Conservation (phyloP, 2,329 filamentous ascomycete species). For the Botrytis byssoidea region DNA sequence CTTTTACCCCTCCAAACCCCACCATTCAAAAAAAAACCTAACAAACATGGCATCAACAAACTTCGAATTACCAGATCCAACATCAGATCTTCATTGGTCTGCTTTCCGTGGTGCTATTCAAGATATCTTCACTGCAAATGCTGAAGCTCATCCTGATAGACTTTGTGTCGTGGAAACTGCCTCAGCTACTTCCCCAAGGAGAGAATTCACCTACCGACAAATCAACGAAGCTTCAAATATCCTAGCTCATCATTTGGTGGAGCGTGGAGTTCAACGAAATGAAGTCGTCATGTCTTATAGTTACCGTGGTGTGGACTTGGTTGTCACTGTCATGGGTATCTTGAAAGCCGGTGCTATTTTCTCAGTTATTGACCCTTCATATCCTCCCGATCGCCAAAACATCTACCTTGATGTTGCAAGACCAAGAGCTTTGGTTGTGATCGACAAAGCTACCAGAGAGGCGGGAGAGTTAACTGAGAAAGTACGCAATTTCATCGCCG, state of each 20-base stretch:
- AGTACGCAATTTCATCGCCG: slow-evolving; percentile 65
- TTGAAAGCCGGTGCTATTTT: slow-evolving; percentile 58
- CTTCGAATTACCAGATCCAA: slow-evolving; percentile 51
- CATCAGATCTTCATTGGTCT: slow-evolving; percentile 58
- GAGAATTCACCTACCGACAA: slow-evolving; percentile 77
- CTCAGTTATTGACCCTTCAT: slow-evolving; percentile 74
- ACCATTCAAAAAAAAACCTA: not conserved
- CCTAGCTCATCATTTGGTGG: slow-evolving; percentile 74
- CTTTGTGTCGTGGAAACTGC: slow-evolving; percentile 67
- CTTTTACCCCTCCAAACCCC: slow-evolving; percentile 13
- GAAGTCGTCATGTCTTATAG: slow-evolving; percentile 95
- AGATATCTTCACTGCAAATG: slow-evolving; percentile 58
- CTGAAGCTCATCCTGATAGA: slow-evolving; percentile 61
- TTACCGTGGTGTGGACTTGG: slow-evolving; percentile 75
- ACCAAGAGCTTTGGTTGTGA: slow-evolving; percentile 69
- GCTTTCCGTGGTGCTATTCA: slow-evolving; percentile 59
- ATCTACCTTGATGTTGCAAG: slow-evolving; percentile 80
- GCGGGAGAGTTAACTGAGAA: slow-evolving; percentile 59
- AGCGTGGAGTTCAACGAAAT: slow-evolving; percentile 69
- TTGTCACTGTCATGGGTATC: slow-evolving; percentile 78
- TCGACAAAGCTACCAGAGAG: slow-evolving; percentile 69
- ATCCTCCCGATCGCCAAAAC: slow-evolving; percentile 77
- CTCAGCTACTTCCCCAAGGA: slow-evolving; percentile 51
- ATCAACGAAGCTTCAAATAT: slow-evolving; percentile 83
- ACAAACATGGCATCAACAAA: slow-evolving; percentile 27